These are phyloP conservation scores for Hyphopichia buzzinii DNA, from an alignment of 1,139 yeast genomes.

Conservation along the genomic window DNA sequence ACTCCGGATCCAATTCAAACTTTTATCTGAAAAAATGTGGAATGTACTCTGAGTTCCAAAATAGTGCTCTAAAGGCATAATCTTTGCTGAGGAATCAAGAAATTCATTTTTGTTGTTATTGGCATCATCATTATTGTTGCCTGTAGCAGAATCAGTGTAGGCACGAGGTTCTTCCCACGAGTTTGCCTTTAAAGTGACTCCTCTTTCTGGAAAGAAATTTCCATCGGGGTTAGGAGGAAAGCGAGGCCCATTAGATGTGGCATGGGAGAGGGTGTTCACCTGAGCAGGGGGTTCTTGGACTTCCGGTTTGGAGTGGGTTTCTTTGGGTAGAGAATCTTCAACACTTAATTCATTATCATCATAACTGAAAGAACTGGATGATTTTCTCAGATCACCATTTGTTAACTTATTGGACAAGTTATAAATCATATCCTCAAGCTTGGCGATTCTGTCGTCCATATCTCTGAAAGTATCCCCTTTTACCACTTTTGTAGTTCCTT, in stretches of 20 bases:
- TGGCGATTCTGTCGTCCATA: slow-evolving; percentile 2
- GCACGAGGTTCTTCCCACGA: too few relatives aligned
- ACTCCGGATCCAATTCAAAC: slow-evolving; percentile 7
- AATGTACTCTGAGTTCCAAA: slow-evolving; percentile 4
- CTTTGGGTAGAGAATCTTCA: too few relatives aligned
- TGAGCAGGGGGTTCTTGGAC: too few relatives aligned
- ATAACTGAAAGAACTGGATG: not conserved
- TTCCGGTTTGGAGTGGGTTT: too few relatives aligned
- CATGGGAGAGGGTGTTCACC: not conserved
- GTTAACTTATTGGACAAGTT: slow-evolving; percentile 1
- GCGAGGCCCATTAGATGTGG: not conserved
- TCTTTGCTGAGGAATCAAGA: not conserved
- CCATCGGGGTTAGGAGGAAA: not conserved
- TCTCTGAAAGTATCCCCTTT: slow-evolving; percentile 1
- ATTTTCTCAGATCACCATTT: not conserved
- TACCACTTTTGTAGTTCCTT: not conserved
- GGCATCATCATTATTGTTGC: not conserved
- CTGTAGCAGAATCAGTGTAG: too few relatives aligned
- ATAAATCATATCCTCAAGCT: slow-evolving; percentile 2
- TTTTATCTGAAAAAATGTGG: slow-evolving; percentile 6
- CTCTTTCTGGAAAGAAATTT: not conserved
- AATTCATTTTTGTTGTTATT: not conserved
- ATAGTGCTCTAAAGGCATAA: slow-evolving; percentile 1
- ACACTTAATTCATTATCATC: not conserved
- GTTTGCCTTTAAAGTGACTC: not conserved